A percentile compares a stretch with the other conserved stretches of the same genome.
Evolutionary conservation across 2,329 filamentous ascomycete genomes (phyloP).

Genomic region (Colletotrichum sp.): DNA sequence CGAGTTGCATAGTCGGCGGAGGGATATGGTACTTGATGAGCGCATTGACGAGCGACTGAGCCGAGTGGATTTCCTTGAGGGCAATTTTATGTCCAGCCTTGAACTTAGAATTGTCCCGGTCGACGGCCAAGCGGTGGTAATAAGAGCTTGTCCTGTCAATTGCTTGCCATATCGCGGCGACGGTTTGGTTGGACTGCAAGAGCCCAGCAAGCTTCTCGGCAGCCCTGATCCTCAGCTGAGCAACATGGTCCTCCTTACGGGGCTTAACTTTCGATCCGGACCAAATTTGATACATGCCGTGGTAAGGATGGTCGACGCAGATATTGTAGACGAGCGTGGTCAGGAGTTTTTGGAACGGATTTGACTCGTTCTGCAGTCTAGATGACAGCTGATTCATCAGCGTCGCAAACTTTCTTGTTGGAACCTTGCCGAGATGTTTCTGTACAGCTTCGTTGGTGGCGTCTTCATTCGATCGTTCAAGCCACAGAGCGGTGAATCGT

Average conservation of each 20-base stretch:
- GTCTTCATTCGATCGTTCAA: conserved; percentile 80
- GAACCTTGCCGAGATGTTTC: conserved; percentile 73
- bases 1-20: conserved; percentile 86
- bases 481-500: conserved; percentile 92
- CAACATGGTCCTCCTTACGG: conserved; percentile 75
- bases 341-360: conserved; percentile 79
- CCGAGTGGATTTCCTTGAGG: conserved; percentile 68
- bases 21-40: conserved; percentile 75
- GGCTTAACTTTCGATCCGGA: conserved; percentile 75
- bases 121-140: conserved; percentile 69
- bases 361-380: conserved; percentile 75
- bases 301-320: conserved; percentile 91
- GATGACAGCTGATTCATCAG: conserved; percentile 97
- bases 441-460: conserved; percentile 79
- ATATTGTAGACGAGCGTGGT: conserved; percentile 79
- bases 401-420: conserved; percentile 89
- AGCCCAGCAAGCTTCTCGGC: conserved; percentile 71
- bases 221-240: conserved; percentile 75
- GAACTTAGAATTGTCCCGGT: conserved; percentile 67
- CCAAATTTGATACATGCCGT: conserved; percentile 97
- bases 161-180: conserved; percentile 66
- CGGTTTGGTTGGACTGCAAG: conserved; percentile 59
- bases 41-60: conserved; percentile 65
- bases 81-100: conserved; percentile 71
- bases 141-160: conserved; percentile 76